Evolutionary conservation across 2,329 filamentous ascomycete species (phyloP), one percentile per base, ranked within the genome.

Genomic region (Aureobasidium subglaciale): DNA sequence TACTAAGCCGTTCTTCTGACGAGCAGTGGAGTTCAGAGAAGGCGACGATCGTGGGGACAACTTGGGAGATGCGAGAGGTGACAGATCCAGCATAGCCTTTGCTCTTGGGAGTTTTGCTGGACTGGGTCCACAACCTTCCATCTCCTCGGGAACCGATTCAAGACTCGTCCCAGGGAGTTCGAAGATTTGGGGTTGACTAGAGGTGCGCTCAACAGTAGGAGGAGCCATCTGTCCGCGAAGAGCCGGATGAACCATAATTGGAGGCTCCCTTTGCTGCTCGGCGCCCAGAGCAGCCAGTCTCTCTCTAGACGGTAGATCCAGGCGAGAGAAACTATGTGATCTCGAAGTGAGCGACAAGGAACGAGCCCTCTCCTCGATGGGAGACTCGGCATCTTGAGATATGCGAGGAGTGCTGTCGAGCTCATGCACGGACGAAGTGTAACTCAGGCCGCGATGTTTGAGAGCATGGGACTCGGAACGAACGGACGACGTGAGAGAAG

Each of bases 101-200:
- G 52, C 15, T 27, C 30, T 13, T 5, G 52, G 22, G 16, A 10
- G 10, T 20, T 41, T 46, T 20, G 42, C 34, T 16, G 53, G 53
- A 18, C 53, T 56, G 8, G 32, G 30, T n/a, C 24, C 32, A 40
- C 57, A 55, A n/a, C 59, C 63, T 60, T 75, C 73, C 42, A 72
- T 71, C 58, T 76, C 73, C 60, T 77, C 74, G 1, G 72, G 73
- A 5, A 77, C 73, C 57, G 75, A 71, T 45, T 72, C 69, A 57
- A 76, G 62, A 22, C 73, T 70, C 45, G 66, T 67, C n/a, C 64
- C 64, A 22, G 53, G 34, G 68, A 67, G 52, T 63, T 70, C 50
- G 34, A 32, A 55, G 8, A 55, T 48, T 24, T 53, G 49, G 11
- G 56, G 41, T 73, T 69, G 22, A 64, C 59, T 63, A 69, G 52